Conservation (phyloP, 768 basidiomycete species). For the Postia placenta region DNA sequence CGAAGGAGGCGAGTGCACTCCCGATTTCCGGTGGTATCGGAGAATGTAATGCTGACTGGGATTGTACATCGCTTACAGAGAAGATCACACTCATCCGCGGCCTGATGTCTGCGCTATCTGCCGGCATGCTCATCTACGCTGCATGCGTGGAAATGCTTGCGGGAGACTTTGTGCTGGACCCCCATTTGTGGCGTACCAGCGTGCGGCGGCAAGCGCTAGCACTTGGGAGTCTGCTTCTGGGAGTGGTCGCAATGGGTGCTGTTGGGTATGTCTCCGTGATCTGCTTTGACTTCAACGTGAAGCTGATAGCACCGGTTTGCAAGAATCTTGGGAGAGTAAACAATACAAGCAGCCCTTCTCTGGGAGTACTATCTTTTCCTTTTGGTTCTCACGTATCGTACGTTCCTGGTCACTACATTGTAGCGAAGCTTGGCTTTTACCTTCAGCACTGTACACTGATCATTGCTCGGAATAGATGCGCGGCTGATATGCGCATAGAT, state of each 20-base stretch:
- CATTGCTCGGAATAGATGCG: too few relatives aligned
- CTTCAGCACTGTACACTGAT: too few relatives aligned
- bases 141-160: conserved; percentile 85
- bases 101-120: conserved; percentile 74
- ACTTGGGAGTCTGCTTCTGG: conserved; percentile 52
- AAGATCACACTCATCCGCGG: conserved; percentile 58
- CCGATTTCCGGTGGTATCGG: too few relatives aligned
- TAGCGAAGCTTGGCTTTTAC: too few relatives aligned
- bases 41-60: too few relatives aligned
- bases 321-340: not conserved
- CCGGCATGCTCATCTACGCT: conserved; percentile 80
- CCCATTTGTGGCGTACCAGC: conserved; percentile 38
- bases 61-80: conserved; percentile 22
- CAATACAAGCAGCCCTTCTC: too few relatives aligned
- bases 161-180: conserved; percentile 78
- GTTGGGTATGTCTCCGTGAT: conserved; percentile 12
- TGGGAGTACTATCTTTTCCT: too few relatives aligned
- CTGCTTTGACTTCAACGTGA: not conserved
- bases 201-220: conserved; percentile 45
- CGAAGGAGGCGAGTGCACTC: conserved; percentile 25
- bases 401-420: too few relatives aligned
- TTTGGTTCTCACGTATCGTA: too few relatives aligned
- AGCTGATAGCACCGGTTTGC: not conserved
- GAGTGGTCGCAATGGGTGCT: conserved; percentile 48
- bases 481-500: too few relatives aligned